phyloP scores from a whole-genome alignment of 495 filamentous ascomycete genomes.

The Penicillium ucsense region DNA sequence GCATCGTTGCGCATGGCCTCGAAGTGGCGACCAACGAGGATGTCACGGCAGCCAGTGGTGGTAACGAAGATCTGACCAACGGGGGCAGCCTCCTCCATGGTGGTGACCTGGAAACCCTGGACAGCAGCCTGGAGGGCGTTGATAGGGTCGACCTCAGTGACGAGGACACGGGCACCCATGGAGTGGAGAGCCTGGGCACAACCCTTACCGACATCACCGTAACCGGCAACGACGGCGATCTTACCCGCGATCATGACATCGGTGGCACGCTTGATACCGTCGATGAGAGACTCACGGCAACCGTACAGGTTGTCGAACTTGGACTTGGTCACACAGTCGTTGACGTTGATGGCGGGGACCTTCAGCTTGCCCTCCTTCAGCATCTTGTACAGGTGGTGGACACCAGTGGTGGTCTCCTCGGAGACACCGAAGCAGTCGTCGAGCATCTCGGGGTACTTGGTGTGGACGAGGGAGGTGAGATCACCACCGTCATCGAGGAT shows the following conservation, averaged over 20 bases:
- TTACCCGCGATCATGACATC: constrained; percentile 99
- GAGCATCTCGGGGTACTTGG: constrained; percentile 95
- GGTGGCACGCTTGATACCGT: constrained; percentile 99
- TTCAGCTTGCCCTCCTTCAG: constrained; percentile 85
- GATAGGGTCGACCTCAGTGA: constrained; percentile 98
- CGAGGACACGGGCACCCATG: constrained; percentile 94
- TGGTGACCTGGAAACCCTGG: constrained; percentile 90
- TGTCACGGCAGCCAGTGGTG: constrained; percentile 98
- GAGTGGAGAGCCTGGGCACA: constrained; percentile 89
- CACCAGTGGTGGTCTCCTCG: constrained; percentile 98
- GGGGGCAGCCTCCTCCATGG: constrained; percentile 90
- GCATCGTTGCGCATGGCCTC: constrained; percentile 96
- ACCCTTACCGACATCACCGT: constrained; percentile 98
- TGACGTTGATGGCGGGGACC: constrained; percentile 97
- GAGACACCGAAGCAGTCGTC: constrained; percentile 96
- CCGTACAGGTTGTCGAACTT: constrained; percentile 99
- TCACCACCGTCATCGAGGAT: constrained; percentile 99
- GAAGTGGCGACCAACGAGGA: constrained; percentile 86
- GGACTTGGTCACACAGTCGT: constrained; percentile 98
- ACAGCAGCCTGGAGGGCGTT: constrained; percentile 98
- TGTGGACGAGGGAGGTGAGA: constrained; percentile 90
- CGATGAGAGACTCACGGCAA: constrained; percentile 95
- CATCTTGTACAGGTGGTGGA: constrained; percentile 98
- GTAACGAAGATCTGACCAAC: constrained; percentile 97
- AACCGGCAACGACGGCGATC: constrained; percentile 93